phyloP scores from a whole-genome alignment of 352 stramenopile species.

The Elongisporangium prolatum region DNA sequence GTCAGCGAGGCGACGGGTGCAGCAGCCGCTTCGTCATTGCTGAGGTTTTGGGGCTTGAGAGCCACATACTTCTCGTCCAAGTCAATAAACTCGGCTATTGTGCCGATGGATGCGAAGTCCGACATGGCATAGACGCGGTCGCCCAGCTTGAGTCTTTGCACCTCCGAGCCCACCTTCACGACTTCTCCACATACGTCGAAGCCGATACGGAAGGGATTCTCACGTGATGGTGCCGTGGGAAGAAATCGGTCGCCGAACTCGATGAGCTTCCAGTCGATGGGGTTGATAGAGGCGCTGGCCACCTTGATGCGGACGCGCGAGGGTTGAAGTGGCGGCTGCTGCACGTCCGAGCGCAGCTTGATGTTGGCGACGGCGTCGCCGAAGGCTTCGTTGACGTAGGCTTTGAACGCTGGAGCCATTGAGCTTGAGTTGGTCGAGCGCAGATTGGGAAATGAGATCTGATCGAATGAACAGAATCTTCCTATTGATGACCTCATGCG shows the following conservation, averaged over 20 bases:
- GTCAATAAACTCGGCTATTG: constrained; percentile 38
- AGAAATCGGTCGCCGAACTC: background rate
- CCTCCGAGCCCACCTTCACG: constrained; percentile 20
- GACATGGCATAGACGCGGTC: constrained; percentile 27
- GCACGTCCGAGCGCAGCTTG: constrained; percentile 15
- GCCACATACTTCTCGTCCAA: constrained; percentile 18
- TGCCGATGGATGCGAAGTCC: background rate
- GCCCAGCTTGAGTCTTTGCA: constrained; percentile 22
- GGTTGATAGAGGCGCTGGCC: constrained; percentile 26
- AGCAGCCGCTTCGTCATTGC: constrained; percentile 29
- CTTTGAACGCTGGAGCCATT: too few species aligned
- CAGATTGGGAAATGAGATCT: too few species aligned
- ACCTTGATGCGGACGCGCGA: constrained; percentile 28
- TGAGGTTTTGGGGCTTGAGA: constrained; percentile 31
- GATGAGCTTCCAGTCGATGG: constrained; percentile 24
- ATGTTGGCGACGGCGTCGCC: too few species aligned
- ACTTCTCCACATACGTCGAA: constrained; percentile 31
- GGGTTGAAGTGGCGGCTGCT: constrained; percentile 12
- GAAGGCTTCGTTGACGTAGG: too few species aligned
- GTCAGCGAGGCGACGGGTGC: constrained; percentile 22
- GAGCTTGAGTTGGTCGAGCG: too few species aligned
- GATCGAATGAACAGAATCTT: too few species aligned
- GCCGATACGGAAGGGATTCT: constrained; percentile 23
- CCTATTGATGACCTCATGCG: too few species aligned
- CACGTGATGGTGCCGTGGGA: too few species aligned